phyloP scores from a whole-genome alignment of 345 rosid species.

The Odontarrhena argentea region DNA sequence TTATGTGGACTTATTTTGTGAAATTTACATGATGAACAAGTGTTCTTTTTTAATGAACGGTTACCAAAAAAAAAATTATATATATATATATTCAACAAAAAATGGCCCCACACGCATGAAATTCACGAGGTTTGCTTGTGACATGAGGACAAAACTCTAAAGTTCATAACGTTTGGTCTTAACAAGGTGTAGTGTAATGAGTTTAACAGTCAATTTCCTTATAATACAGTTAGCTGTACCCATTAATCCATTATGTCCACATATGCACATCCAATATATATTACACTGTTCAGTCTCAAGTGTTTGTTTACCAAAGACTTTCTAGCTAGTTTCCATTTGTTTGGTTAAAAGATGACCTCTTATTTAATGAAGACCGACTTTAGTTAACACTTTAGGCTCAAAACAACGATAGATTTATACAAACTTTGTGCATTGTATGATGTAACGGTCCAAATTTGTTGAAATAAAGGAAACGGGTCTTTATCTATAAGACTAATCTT shows the following conservation, averaged over 20 bases:
- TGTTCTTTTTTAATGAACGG: not conserved
- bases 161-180: conserved; percentile 32
- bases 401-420: not conserved
- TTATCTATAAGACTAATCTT: not conserved
- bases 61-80: not conserved
- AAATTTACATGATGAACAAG: conserved; percentile 27
- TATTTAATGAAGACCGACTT: conserved; percentile 28
- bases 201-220: conserved; percentile 20
- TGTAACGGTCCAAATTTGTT: not conserved
- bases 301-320: conserved; percentile 31
- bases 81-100: conserved; percentile 7
- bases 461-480: not conserved
- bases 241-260: conserved; percentile 30
- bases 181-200: conserved; percentile 26
- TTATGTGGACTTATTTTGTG: conserved; percentile 1
- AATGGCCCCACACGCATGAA: conserved; percentile 29
- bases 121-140: conserved; percentile 36
- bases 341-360: conserved; percentile 26
- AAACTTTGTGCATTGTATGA: not conserved
- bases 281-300: conserved; percentile 6
- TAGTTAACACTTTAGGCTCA: conserved; percentile 11
- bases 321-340: conserved; percentile 20
- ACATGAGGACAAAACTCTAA: conserved; percentile 31
- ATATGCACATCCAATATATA: conserved; percentile 8
- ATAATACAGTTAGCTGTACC: conserved; percentile 23